Base-by-base conservation (phyloP, 2,329 filamentous ascomycete genomes). In the Aureobasidium pullulans region DNA sequence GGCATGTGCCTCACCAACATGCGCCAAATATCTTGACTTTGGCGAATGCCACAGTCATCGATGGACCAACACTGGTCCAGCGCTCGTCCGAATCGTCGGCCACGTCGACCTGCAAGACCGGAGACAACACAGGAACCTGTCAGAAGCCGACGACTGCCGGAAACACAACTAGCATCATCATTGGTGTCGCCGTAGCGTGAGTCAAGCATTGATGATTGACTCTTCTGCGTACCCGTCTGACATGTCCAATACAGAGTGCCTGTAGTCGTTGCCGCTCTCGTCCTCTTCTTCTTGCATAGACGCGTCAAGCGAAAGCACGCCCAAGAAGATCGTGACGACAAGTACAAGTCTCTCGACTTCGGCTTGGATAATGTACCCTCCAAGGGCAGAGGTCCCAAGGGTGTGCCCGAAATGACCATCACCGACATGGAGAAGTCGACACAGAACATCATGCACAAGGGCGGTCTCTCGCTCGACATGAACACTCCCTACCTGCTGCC, bases 401-500 rank as follows among this genome's bases (percentile, higher is more conserved):
- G 70, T 19, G 68, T 71, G 48, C 75, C 78, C 64, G 75, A 85
- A 73, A 77, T 84, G 79, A 80, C 77, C 29, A 80, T 89, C 68
- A 85, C 85, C 11, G 74, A 79, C 63, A 63, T 65, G 39, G 75
- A 79, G 63, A 77, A 78, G 64, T 62, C 69, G 42, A 54, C 70
- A 29, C 66, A 67, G 48, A 29, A 43, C 34, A 36, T 32, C 29
- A 67, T 62, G 60, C 37, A 70, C 49, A 69, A 67, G 52, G 78
- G 80, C 43, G 81, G 81, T 13, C 65, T 85, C 63, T 86, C 84
- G 15, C 72, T 85, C 67, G 82, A 84, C 63, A 68, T 93, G 81
- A 84, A 83, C 36, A 94, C 86, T 66, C 94, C 94, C 1, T 99
- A 97, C 71, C 82, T 99, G n/a, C 80, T 97, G n/a, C 92, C 94